A percentile compares a stretch with the other conserved stretches of the same genome.
Evolutionary conservation across 2,329 filamentous ascomycete genomes (phyloP).

Genomic region (Penicillium sp.): DNA sequence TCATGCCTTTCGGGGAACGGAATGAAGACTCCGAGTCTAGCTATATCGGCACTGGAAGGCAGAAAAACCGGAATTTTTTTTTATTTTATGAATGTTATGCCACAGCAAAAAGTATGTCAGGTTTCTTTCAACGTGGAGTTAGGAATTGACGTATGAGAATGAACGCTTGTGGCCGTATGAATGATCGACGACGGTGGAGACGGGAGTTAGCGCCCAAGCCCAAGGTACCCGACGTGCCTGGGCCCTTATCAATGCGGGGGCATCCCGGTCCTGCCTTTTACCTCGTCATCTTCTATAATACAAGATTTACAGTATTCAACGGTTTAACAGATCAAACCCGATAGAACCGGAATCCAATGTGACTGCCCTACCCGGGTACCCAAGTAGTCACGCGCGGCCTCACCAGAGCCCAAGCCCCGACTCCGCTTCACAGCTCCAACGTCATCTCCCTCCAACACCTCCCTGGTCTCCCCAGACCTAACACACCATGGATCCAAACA

Average conservation of each 20-base stretch:
- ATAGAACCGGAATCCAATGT: neutral
- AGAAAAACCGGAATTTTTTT: neutral
- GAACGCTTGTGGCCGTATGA: neutral
- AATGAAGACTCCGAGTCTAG: neutral
- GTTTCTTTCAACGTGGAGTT: no score
- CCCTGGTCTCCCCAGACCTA: slow-evolving; percentile 10
- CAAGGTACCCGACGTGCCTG: neutral
- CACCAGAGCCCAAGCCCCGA: slow-evolving; percentile 1
- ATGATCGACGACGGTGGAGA: neutral
- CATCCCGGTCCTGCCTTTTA: neutral
- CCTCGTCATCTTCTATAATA: neutral
- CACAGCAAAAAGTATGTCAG: no score
- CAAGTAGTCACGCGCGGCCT: neutral
- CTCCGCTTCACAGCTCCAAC: slow-evolving; percentile 2
- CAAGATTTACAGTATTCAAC: neutral
- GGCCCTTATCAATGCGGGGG: neutral
- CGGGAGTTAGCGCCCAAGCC: neutral
- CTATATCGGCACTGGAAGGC: no score
- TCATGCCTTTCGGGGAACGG: neutral
- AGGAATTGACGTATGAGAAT: neutral
- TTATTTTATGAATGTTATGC: no score
- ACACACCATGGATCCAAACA: slow-evolving; percentile 23
- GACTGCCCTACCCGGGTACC: neutral
- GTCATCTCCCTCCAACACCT: slow-evolving; percentile 6
- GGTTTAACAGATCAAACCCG: neutral